Evolutionary conservation across 1,139 yeast genomes (phyloP).

Genomic region (Blastobotrys elegans): DNA sequence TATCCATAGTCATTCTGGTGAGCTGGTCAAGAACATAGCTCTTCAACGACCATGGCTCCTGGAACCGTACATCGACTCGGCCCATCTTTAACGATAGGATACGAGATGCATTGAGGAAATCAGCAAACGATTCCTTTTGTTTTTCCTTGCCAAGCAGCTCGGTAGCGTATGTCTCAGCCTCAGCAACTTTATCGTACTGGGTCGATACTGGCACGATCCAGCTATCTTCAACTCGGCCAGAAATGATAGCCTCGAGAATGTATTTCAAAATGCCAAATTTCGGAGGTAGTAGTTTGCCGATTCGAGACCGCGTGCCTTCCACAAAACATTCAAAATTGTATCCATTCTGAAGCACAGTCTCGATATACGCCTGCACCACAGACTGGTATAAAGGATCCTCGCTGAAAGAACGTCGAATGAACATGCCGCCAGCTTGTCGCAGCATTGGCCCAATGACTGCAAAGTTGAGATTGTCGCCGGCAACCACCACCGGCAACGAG

Average conservation of each 20-base stretch:
- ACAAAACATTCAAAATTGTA: conserved; percentile 58
- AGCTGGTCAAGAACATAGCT: conserved; percentile 33
- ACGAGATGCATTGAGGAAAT: conserved; percentile 36
- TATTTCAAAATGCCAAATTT: conserved; percentile 61
- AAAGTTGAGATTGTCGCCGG: conserved; percentile 65
- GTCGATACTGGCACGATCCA: conserved; percentile 56
- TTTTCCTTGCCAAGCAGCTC: conserved; percentile 60
- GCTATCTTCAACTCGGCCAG: conserved; percentile 42
- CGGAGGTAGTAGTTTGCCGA: conserved; percentile 59
- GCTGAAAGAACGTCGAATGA: conserved; percentile 38
- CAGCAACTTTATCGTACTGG: conserved; percentile 63
- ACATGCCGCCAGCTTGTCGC: conserved; percentile 41
- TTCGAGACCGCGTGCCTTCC: conserved; percentile 64
- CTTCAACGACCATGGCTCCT: conserved; percentile 40
- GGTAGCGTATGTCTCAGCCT: conserved; percentile 56
- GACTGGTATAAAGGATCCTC: conserved; percentile 56
- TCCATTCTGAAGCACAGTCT: conserved; percentile 48
- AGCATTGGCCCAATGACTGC: conserved; percentile 49
- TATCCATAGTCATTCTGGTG: conserved; percentile 12
- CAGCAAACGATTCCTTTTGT: conserved; percentile 37
- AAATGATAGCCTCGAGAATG: conserved; percentile 44
- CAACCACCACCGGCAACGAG: conserved; percentile 57
- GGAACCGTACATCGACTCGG: conserved; percentile 40
- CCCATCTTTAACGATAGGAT: conserved; percentile 38
- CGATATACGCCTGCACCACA: conserved; percentile 48